phyloP scores from a whole-genome alignment of 2,329 filamentous ascomycete genomes.

The Colletotrichum ledebouriae region DNA sequence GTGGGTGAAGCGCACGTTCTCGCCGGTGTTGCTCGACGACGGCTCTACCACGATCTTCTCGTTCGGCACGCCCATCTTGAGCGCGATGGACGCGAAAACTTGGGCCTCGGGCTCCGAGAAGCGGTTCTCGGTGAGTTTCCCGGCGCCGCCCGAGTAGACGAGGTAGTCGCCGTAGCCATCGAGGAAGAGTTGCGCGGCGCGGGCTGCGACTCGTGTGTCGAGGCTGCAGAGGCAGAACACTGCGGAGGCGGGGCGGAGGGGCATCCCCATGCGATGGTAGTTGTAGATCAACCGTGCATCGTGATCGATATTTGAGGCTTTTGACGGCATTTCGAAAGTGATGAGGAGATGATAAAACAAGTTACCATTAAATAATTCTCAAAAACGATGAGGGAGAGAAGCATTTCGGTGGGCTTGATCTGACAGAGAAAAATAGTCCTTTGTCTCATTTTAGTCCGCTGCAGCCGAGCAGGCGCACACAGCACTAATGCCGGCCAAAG shows the following conservation, averaged over 20 bases:
- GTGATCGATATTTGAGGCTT: conserved; percentile 16
- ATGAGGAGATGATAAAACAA: too few relatives aligned
- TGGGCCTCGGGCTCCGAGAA: conserved; percentile 59
- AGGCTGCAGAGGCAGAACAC: conserved; percentile 64
- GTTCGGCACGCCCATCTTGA: conserved; percentile 55
- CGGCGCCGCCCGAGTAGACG: conserved; percentile 60
- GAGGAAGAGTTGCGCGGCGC: conserved; percentile 58
- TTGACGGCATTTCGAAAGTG: background rate
- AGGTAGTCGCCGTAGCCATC: conserved; percentile 54
- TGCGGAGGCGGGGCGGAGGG: conserved; percentile 53
- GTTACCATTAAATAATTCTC: too few relatives aligned
- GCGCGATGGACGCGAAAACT: conserved; percentile 57
- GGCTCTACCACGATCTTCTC: conserved; percentile 56
- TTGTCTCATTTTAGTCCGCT: too few relatives aligned
- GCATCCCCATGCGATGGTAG: conserved; percentile 58
- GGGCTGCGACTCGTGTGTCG: conserved; percentile 58
- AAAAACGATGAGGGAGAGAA: too few relatives aligned
- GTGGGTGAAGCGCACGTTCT: conserved; percentile 61
- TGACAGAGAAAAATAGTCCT: too few relatives aligned
- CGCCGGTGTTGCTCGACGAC: conserved; percentile 59
- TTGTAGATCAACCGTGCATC: conserved; percentile 58
- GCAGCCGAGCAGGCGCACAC: too few relatives aligned
- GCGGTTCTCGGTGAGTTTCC: conserved; percentile 55
- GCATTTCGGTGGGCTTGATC: too few relatives aligned
- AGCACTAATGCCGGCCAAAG: too few relatives aligned